Evolutionary conservation across 1,139 yeast genomes (phyloP).

Genomic region (Candida sanyaensis): DNA sequence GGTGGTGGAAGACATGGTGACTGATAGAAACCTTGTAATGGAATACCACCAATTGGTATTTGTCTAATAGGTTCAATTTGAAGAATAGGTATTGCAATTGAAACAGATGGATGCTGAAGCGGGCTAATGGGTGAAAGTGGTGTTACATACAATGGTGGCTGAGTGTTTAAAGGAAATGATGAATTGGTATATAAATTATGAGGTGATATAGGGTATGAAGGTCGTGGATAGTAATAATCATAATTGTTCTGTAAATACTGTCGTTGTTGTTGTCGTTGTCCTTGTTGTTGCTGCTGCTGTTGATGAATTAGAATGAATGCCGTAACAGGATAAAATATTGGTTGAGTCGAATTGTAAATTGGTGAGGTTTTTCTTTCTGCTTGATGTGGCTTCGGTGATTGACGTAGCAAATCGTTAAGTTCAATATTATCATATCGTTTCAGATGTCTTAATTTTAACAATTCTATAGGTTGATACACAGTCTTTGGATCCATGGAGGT

Average conservation of each 20-base stretch:
- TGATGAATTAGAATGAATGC: background rate
- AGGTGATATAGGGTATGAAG: background rate
- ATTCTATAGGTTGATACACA: background rate
- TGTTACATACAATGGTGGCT: background rate
- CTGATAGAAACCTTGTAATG: slow-evolving; percentile 7
- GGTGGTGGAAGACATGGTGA: background rate
- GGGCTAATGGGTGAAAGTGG: slow-evolving; percentile 2
- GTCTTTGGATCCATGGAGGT: background rate
- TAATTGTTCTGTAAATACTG: too few relatives aligned
- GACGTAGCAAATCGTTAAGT: background rate
- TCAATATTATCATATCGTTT: background rate
- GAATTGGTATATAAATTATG: background rate
- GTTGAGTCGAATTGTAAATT: background rate
- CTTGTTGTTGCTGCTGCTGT: background rate
- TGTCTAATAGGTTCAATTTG: slow-evolving; percentile 25
- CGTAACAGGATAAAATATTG: background rate
- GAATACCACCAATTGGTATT: slow-evolving; percentile 28
- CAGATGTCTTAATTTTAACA: background rate
- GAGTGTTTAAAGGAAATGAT: background rate
- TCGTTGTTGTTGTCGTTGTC: background rate
- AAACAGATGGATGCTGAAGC: background rate
- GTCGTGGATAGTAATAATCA: background rate
- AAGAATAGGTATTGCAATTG: slow-evolving; percentile 50
- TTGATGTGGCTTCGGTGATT: background rate
- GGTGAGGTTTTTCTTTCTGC: background rate